Percentiles rank a stretch among this genome's conserved stretches.
These are phyloP conservation scores for Leccinum longicurvipes DNA, from an alignment of 768 basidiomycete species.

Conservation along the genomic window DNA sequence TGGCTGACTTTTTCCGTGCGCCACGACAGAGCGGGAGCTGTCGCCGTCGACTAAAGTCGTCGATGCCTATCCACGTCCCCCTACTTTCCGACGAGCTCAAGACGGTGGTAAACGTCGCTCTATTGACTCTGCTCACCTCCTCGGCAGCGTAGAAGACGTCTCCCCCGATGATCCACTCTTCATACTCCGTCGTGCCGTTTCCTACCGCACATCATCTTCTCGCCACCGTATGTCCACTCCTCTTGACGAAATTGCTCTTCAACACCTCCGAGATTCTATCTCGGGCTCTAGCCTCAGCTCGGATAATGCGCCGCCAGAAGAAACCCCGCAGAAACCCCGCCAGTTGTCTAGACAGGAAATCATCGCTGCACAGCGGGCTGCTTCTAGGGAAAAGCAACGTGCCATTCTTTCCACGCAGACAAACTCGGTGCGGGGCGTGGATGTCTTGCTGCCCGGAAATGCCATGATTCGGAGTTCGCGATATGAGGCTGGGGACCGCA, in stretches of 20 bases:
- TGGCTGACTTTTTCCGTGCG: conserved; percentile 9
- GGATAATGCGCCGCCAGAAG: conserved; percentile 36
- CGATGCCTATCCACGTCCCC: conserved; percentile 78
- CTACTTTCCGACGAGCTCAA: conserved; percentile 57
- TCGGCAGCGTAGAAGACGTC: conserved; percentile 73
- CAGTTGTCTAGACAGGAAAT: conserved; percentile 76
- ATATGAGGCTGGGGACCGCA: conserved; percentile 62
- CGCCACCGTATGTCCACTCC: conserved; percentile 71
- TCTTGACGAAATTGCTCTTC: conserved; percentile 79
- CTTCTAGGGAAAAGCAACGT: conserved; percentile 78
- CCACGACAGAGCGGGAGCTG: conserved; percentile 66
- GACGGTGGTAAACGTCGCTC: conserved; percentile 79
- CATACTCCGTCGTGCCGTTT: conserved; percentile 77
- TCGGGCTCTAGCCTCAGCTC: conserved; percentile 56
- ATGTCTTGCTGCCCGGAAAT: conserved; percentile 82
- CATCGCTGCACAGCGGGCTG: conserved; percentile 90
- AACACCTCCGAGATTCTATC: conserved; percentile 63
- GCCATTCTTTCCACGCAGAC: conserved; percentile 82
- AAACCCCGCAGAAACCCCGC: conserved; percentile 33
- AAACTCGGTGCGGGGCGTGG: conserved; percentile 84
- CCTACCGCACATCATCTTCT: conserved; percentile 69
- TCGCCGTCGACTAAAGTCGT: conserved; percentile 78
- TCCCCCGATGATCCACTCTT: conserved; percentile 84
- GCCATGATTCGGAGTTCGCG: conserved; percentile 83
- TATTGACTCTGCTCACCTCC: conserved; percentile 69